Evolutionary conservation across 192 early-diverging fungal genomes (phyloP), one percentile per base, ranked within the genome.

Genomic region (Linnemannia schmuckeri): DNA sequence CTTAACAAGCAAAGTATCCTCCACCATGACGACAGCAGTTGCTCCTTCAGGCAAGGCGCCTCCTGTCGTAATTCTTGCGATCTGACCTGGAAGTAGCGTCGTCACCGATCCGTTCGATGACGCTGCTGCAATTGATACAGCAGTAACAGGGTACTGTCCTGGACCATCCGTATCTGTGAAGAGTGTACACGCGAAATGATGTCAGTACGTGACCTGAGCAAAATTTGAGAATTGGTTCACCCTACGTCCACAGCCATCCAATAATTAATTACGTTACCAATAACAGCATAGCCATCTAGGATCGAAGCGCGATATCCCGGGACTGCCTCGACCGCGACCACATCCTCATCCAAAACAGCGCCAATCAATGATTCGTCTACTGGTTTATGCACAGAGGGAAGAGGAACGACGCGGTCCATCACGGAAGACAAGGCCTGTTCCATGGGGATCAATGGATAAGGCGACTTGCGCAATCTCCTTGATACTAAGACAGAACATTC

Each of bases 1-100:
- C 52, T 84, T 82, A n/a, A 95, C 79, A 9, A 99, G 88, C 69
- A 88, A 80, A 3, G 98, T 98, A 75, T 98, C 94, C 82, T 99
- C 98, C 24, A 98, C 95, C 98, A 99, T 99, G 20, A 98, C 95
- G n/a, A 99, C 95, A 15, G 97, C 97, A 47, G 93, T 93, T 0
- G 98, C 96, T 9, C 96, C 96, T 4, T 83, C 86, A 3, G 97
- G 97, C 8, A 99, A 77, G 41, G 95, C 92, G 0, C 96, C 98
- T 18, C 98, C 98, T 0, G 98, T 98, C 12, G 97, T 93, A 40
- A 99, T 91, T 10, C 96, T 91, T 47, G 94, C 91, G 38, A 98
- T 92, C 47, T 93, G 90, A 20, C 95, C 95, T 2, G 90, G 71
- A 70, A 83, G 72, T 15, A 97, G 81, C n/a, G 70, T 70, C 47